Base-by-base conservation (phyloP, 345 rosid species). In the Cardamine resedifolia region DNA sequence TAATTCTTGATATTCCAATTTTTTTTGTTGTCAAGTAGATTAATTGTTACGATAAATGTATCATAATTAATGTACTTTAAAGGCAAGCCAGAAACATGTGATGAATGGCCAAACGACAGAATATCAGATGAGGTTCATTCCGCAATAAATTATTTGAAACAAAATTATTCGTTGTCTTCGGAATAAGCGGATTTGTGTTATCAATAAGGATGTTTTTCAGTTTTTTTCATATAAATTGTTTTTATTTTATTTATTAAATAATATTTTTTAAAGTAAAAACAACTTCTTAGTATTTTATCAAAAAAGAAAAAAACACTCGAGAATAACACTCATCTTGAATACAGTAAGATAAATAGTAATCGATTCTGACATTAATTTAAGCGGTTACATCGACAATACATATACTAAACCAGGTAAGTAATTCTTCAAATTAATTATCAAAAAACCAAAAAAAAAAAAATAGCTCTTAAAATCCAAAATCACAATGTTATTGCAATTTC, bases 391-490 rank as follows among this genome's bases (percentile, higher is more conserved):
- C 18, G 18, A 36, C 15, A 15, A 1, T 15, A 41, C 47, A 15
- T 41, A 14, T 41, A 41, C 47, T 41, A 39, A 41, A 41, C 45
- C 45, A 41, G 15, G 18, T 7, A 15, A 43, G 16, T 15, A 1
- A 43, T 43, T 43, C 19, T 2, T 43, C 2, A 43, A 6, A n/a
- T 6, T n/a, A 43, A 15, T 43, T 15, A n/a, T 43, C 15, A 38
- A 4, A 38, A 38, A 38, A 38, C 0, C 14, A 3, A 36, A 36
- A 10, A 36, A 9, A 0, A 10, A 10, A 10, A 36, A n/a, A 4
- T 2, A 2, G 6, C 9, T 38, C 30, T 61, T 62, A 62, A 41
- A 26, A 71, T 4, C 47, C 45, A 72, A 71, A 63, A 52, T 30
- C 36, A 45, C 39, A 73, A 21, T 15, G 48, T 53, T 53, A 56